phyloP scores from a whole-genome alignment of 768 basidiomycete species.

The Lactifluus piperatus region DNA sequence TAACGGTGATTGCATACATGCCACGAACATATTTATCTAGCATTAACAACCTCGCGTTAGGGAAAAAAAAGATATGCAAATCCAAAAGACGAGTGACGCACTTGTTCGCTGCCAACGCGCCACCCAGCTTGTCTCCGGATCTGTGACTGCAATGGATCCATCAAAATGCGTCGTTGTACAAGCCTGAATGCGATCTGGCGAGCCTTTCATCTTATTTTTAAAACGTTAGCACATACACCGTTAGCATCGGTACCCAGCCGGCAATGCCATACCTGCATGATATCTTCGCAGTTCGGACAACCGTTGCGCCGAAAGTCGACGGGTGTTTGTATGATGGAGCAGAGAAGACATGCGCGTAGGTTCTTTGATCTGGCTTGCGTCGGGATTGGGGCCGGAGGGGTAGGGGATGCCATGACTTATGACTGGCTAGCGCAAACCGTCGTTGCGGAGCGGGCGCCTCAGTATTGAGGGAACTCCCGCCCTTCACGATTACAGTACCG shows the following conservation, averaged over 20 bases:
- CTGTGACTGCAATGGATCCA: conserved; percentile 80
- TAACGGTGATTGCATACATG: conserved; percentile 88
- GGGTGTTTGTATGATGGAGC: conserved; percentile 81
- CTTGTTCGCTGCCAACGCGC: conserved; percentile 93
- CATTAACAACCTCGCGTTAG: not conserved
- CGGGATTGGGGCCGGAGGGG: conserved; percentile 38
- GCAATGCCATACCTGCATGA: conserved; percentile 68
- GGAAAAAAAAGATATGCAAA: not conserved
- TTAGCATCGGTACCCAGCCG: not conserved
- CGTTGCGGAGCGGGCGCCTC: too few species aligned
- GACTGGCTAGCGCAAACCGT: too few species aligned
- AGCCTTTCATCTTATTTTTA: conserved; percentile 71
- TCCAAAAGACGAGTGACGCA: conserved; percentile 33
- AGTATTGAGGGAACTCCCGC: too few species aligned
- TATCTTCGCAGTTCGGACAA: conserved; percentile 96
- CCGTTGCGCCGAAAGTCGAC: conserved; percentile 78
- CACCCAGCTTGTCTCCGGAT: conserved; percentile 89
- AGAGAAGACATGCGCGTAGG: conserved; percentile 86
- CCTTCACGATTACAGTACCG: too few species aligned
- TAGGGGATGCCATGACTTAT: not conserved
- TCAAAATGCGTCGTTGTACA: conserved; percentile 94
- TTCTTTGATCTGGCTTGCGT: conserved; percentile 56
- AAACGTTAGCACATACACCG: too few species aligned
- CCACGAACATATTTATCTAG: conserved; percentile 85
- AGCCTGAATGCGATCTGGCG: conserved; percentile 66